phyloP scores from a whole-genome alignment of 1,139 yeast species.

The Zygoascus sp. region DNA sequence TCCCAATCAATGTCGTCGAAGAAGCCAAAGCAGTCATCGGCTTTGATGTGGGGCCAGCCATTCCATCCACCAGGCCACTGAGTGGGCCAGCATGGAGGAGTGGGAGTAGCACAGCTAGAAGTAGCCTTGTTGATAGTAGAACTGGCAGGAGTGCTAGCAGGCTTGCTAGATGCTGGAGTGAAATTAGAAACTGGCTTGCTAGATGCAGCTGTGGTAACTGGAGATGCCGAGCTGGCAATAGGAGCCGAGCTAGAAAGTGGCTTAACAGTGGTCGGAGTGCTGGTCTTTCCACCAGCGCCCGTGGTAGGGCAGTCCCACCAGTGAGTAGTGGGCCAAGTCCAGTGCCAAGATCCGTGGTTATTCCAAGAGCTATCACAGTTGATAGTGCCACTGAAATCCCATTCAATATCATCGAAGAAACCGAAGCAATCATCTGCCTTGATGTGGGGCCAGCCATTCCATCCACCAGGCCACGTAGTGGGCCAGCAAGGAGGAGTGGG shows the following conservation, averaged over 20 bases:
- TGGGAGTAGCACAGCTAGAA: slow-evolving; percentile 1
- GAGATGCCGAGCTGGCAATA: not conserved
- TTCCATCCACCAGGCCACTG: slow-evolving; percentile 8
- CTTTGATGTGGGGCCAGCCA: slow-evolving; percentile 14
- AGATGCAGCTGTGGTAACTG: not conserved
- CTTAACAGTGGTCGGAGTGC: slow-evolving; percentile 3
- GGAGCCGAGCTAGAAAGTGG: too few species aligned
- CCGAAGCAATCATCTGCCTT: slow-evolving; percentile 12
- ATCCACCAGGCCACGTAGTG: slow-evolving; percentile 7
- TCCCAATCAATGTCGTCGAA: slow-evolving; percentile 8
- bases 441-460: slow-evolving; percentile 12
- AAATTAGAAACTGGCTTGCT: not conserved
- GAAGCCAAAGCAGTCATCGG: slow-evolving; percentile 11
- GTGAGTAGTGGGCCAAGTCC: slow-evolving; percentile 7
- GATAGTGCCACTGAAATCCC: not conserved
- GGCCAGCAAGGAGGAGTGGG: slow-evolving; percentile 8
- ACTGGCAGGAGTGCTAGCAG: not conserved
- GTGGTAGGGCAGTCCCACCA: slow-evolving; percentile 9
- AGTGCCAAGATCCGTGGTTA: slow-evolving; percentile 4
- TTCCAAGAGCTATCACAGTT: not conserved
- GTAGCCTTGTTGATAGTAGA: slow-evolving; percentile 4
- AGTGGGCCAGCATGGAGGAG: slow-evolving; percentile 10
- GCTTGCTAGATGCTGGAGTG: not conserved
- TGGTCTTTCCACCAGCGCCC: not conserved
- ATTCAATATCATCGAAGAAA: slow-evolving; percentile 7